Percentiles rank a stretch among this genome's conserved stretches.
Conservation (phyloP, 345 rosid genomes). For the Pelargonium nanum region DNA sequence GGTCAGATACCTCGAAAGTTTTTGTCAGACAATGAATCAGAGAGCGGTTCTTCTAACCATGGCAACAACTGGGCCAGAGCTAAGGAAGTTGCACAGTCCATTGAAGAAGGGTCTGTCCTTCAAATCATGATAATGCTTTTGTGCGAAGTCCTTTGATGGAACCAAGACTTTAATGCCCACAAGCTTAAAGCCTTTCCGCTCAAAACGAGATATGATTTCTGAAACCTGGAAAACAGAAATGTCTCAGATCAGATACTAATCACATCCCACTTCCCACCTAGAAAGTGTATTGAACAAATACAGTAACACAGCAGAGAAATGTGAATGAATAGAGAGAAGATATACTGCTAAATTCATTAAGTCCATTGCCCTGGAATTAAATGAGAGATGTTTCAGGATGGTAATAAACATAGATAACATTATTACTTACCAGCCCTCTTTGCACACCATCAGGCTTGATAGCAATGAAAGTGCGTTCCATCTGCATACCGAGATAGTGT, state of each 20-base stretch:
- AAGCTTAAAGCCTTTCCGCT: conserved; percentile 96
- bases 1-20: conserved; percentile 1
- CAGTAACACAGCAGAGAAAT: no score
- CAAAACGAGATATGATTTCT: conserved; percentile 83
- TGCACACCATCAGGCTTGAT: conserved; percentile 99
- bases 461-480: conserved; percentile 93
- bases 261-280: not conserved
- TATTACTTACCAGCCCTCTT: conserved; percentile 73
- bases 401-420: no score
- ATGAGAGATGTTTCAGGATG: conserved; percentile 4
- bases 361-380: not conserved
- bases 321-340: not conserved
- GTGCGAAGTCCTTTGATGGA: conserved; percentile 83
- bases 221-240: conserved; percentile 41
- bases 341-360: not conserved
- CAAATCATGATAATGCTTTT: conserved; percentile 87
- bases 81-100: conserved; percentile 87
- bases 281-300: no score
- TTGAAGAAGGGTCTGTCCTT: conserved; percentile 90
- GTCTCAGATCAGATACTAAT: not conserved
- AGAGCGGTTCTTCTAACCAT: conserved; percentile 45
- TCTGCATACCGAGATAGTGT: conserved; percentile 20
- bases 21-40: not conserved
- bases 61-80: conserved; percentile 97
- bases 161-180: conserved; percentile 67